Conservation (phyloP, 2,329 filamentous ascomycete genomes). For the Camillea tinctor region DNA sequence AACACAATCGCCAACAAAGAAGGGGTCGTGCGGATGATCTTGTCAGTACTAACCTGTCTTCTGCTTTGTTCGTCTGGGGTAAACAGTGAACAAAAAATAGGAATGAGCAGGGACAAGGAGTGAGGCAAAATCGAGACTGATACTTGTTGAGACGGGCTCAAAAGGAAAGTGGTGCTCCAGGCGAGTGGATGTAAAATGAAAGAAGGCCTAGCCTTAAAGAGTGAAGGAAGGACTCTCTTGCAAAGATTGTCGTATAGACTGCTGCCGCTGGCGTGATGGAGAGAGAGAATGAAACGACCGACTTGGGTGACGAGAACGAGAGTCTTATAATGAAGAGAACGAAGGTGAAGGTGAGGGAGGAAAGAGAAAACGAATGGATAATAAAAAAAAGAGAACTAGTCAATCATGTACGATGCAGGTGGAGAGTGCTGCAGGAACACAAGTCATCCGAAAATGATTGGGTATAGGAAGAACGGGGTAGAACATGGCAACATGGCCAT, state of each 20-base stretch:
- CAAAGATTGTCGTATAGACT: slow-evolving; percentile 29
- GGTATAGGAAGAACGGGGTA: slow-evolving; percentile 32
- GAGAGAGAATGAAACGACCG: slow-evolving; percentile 35
- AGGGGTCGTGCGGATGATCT: background rate
- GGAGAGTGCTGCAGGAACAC: slow-evolving; percentile 37
- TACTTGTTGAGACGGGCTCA: slow-evolving; percentile 28
- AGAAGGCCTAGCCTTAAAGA: slow-evolving; percentile 38
- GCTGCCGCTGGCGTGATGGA: slow-evolving; percentile 28
- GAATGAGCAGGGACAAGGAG: slow-evolving; percentile 18
- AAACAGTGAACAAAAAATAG: slow-evolving; percentile 18
- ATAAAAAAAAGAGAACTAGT: slow-evolving; percentile 1
- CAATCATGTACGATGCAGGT: slow-evolving; percentile 26
- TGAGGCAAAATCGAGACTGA: slow-evolving; percentile 22
- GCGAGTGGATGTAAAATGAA: slow-evolving; percentile 33
- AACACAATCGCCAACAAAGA: slow-evolving; percentile 9
- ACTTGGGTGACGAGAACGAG: slow-evolving; percentile 28
- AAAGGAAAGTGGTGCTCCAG: slow-evolving; percentile 44
- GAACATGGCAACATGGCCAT: slow-evolving; percentile 26
- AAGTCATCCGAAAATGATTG: slow-evolving; percentile 34
- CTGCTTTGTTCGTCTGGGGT: slow-evolving; percentile 22
- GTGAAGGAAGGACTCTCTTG: slow-evolving; percentile 34
- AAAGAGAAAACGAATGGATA: slow-evolving; percentile 4
- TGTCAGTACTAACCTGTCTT: slow-evolving; percentile 24
- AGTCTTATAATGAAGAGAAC: slow-evolving; percentile 29
- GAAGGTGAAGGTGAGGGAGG: slow-evolving; percentile 20